A percentile compares a stretch with the other conserved stretches of the same genome.
phyloP scores from a whole-genome alignment of 2,329 filamentous ascomycete species.

The Alternaria ventricosa region DNA sequence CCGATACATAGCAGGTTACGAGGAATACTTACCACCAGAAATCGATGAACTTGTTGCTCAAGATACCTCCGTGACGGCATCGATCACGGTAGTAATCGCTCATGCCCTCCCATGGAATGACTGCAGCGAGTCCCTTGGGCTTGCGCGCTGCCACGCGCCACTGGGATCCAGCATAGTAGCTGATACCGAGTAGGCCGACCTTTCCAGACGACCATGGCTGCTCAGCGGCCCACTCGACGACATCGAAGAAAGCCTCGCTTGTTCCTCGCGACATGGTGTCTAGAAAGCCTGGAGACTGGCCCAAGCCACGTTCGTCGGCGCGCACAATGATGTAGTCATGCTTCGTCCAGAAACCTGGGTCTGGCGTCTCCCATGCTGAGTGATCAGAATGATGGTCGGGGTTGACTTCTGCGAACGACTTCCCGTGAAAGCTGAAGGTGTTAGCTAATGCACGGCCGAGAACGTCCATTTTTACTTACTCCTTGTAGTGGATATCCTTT shows the following conservation, averaged over 20 bases:
- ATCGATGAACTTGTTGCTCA: conserved; percentile 47
- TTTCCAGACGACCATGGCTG: conserved; percentile 60
- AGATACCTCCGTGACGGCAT: conserved; percentile 50
- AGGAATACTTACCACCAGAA: conserved; percentile 62
- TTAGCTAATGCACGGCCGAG: not conserved
- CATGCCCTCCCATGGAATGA: conserved; percentile 65
- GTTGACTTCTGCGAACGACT: conserved; percentile 54
- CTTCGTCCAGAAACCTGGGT: conserved; percentile 50
- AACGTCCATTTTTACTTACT: conserved; percentile 37
- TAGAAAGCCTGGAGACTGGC: conserved; percentile 59
- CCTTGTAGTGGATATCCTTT: conserved; percentile 71
- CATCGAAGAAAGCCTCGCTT: conserved; percentile 59
- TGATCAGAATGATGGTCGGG: conserved; percentile 48
- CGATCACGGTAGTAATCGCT: conserved; percentile 60
- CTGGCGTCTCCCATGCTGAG: conserved; percentile 55
- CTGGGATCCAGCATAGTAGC: conserved; percentile 61
- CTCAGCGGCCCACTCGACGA: conserved; percentile 60
- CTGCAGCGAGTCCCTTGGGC: conserved; percentile 59
- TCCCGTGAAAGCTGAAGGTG: conserved; percentile 53
- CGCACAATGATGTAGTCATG: conserved; percentile 49
- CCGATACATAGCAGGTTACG: too few relatives aligned
- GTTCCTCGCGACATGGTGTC: conserved; percentile 62
- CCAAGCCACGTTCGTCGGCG: conserved; percentile 60
- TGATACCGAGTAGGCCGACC: conserved; percentile 59
- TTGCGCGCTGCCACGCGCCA: conserved; percentile 61